Conservation (phyloP, 2,329 filamentous ascomycete species). For the Neonectria magnoliae region DNA sequence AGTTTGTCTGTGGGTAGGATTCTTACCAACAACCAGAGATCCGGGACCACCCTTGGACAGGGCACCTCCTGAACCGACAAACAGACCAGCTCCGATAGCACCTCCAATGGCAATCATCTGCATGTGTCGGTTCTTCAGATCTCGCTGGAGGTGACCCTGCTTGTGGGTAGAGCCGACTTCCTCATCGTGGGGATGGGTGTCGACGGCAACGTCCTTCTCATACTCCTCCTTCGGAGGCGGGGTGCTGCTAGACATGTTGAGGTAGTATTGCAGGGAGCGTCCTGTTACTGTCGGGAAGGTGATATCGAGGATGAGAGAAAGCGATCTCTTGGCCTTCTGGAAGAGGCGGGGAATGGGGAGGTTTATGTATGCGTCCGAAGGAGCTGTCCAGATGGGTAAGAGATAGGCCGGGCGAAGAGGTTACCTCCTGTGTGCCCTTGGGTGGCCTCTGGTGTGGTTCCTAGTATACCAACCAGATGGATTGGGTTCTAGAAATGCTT, state of each 20-base stretch:
- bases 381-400: slow-evolving; percentile 15
- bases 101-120: slow-evolving; percentile 93
- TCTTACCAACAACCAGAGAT: slow-evolving; percentile 22
- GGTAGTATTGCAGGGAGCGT: slow-evolving; percentile 7
- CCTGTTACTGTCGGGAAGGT: slow-evolving; percentile 5
- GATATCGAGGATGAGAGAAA: slow-evolving; percentile 5
- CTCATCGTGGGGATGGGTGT: slow-evolving; percentile 23
- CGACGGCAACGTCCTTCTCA: slow-evolving; percentile 18
- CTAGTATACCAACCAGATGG: slow-evolving; percentile 17
- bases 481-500: slow-evolving; percentile 25
- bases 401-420: slow-evolving; percentile 12
- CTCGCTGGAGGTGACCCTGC: slow-evolving; percentile 55
- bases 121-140: slow-evolving; percentile 83
- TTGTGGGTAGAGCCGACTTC: slow-evolving; percentile 25
- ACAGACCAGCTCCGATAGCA: slow-evolving; percentile 77
- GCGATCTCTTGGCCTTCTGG: slow-evolving; percentile 18
- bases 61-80: slow-evolving; percentile 82
- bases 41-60: slow-evolving; percentile 66
- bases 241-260: slow-evolving; percentile 23
- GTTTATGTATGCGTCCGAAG: slow-evolving; percentile 21
- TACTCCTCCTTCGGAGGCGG: slow-evolving; percentile 21
- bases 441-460: neutral
- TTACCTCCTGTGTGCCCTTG: neutral
- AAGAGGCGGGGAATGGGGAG: slow-evolving; percentile 11
- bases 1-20: neutral